These are phyloP conservation scores for Rhododendron williamsianum DNA, from an alignment of 148 eudicot genomes.

Conservation along the genomic window DNA sequence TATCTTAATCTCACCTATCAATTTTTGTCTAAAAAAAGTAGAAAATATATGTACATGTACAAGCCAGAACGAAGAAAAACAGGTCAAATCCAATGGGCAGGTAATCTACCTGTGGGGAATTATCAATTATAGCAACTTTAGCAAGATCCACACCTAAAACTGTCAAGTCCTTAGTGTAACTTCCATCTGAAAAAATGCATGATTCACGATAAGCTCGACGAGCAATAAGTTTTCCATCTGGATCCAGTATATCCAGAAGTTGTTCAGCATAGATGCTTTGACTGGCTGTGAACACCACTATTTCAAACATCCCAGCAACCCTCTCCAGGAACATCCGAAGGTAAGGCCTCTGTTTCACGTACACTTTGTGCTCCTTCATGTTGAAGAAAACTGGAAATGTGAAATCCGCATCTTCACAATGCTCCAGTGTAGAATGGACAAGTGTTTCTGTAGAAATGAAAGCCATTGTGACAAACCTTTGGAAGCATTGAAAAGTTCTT, in stretches of 20 bases:
- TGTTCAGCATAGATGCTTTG: conserved; percentile 90
- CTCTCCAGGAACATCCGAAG: conserved; percentile 67
- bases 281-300: conserved; percentile 93
- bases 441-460: conserved; percentile 68
- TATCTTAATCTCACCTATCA: neutral
- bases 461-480: neutral
- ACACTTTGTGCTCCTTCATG: conserved; percentile 76
- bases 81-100: neutral
- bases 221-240: conserved; percentile 67
- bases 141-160: conserved; percentile 94
- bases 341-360: conserved; percentile 85
- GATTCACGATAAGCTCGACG: conserved; percentile 91
- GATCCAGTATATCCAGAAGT: conserved; percentile 84
- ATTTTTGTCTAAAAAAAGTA: neutral
- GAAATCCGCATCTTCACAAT: conserved; percentile 79
- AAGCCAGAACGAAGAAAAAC: neutral
- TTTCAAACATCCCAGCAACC: conserved; percentile 89
- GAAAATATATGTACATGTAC: neutral
- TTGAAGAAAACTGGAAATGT: conserved; percentile 74
- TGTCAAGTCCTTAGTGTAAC: conserved; percentile 84
- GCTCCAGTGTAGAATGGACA: conserved; percentile 85
- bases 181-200: conserved; percentile 81
- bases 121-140: conserved; percentile 85
- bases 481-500: neutral
- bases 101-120: conserved; percentile 81